Evolutionary conservation across 257 asterid species (phyloP).

Genomic region (Eustoma russellianum): DNA sequence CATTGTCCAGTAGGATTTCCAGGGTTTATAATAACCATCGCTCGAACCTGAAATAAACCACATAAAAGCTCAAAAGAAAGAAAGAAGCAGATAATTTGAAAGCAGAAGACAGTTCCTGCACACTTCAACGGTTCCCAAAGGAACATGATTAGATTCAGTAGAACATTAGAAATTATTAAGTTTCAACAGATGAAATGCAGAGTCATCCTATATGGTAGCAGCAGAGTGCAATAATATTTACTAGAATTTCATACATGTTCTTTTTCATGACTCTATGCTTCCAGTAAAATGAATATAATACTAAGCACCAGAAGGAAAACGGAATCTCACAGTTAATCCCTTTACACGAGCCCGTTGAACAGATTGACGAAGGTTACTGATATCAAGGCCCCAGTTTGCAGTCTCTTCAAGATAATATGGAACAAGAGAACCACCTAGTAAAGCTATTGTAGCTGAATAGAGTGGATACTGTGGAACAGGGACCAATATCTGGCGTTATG

Average conservation of each 20-base stretch:
- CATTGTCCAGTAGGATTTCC: slow-evolving; percentile 99
- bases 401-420: slow-evolving; percentile 97
- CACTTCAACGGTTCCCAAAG: too few species aligned
- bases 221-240: too few species aligned
- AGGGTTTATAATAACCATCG: slow-evolving; percentile 98
- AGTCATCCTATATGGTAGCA: too few species aligned
- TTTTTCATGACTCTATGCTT: too few species aligned
- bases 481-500: slow-evolving; percentile 53
- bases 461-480: slow-evolving; percentile 99
- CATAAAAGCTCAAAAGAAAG: neutral
- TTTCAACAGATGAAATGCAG: too few species aligned
- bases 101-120: too few species aligned
- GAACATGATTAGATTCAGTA: too few species aligned
- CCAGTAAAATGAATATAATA: too few species aligned
- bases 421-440: slow-evolving; percentile 84
- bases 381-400: slow-evolving; percentile 96
- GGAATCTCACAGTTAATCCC: slow-evolving; percentile 66
- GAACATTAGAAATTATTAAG: too few species aligned
- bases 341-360: slow-evolving; percentile 78
- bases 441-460: slow-evolving; percentile 83
- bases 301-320: neutral
- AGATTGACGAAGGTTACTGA: slow-evolving; percentile 69
- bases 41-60: slow-evolving; percentile 56
- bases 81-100: too few species aligned
- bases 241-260: too few species aligned